Conservation (phyloP, 257 asterid species). For the Prunella vulgaris region DNA sequence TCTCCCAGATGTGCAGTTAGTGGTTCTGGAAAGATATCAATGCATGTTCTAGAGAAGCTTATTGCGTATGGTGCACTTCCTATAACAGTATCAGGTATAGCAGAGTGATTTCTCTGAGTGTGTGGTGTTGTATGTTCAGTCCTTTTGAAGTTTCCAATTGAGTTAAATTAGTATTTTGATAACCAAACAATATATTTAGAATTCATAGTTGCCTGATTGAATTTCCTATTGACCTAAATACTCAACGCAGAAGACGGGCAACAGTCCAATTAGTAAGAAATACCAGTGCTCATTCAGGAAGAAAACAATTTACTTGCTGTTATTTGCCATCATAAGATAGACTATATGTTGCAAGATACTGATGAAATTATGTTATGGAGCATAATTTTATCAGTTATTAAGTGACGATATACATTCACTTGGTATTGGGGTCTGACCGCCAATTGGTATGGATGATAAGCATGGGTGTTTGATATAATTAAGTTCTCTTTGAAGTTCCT, state of each 20-base stretch:
- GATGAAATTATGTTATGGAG: not conserved
- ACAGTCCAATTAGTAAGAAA: not conserved
- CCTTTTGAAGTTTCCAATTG: not conserved
- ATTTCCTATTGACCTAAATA: not conserved
- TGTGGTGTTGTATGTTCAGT: not conserved
- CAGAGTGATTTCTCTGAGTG: not conserved
- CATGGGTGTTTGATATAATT: not conserved
- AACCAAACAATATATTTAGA: constrained; percentile 3
- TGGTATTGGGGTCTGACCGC: not conserved
- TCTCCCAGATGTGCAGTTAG: constrained; percentile 88
- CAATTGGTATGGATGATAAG: not conserved
- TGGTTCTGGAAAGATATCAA: constrained; percentile 96
- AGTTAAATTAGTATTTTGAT: not conserved
- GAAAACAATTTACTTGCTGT: not conserved
- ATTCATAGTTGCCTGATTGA: not conserved
- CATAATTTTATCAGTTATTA: not conserved
- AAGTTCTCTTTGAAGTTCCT: not conserved
- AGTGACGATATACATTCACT: not conserved
- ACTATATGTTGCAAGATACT: not conserved
- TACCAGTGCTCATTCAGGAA: not conserved
- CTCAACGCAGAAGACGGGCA: not conserved
- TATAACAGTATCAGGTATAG: constrained; percentile 82
- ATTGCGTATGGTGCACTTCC: constrained; percentile 88
- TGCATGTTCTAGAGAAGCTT: constrained; percentile 98
- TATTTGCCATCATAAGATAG: not conserved